Base-by-base conservation (phyloP, 176 grass and related monocot genomes). In the Oryza nivara region DNA sequence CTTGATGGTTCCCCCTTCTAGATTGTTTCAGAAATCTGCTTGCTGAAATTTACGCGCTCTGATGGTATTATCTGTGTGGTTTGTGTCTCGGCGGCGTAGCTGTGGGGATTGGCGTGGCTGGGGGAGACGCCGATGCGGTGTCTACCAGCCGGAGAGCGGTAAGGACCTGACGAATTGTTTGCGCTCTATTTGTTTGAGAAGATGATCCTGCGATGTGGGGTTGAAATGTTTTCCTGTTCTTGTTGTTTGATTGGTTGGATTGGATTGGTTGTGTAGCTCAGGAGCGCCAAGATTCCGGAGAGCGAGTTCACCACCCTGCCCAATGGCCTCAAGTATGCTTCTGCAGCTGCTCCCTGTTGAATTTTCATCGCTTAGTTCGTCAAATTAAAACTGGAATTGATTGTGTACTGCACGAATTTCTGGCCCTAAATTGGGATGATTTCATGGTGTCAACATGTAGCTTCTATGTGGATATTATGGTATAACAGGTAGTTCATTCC, bases 91-190 rank as follows among this genome's bases (percentile, higher is more conserved):
- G 20, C 26, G 20, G 20, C 41, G 70, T 76, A 90, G 87, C 75
- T 64, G 80, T 80, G 58, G 82, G 88, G 25, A 56, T 84, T 51
- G 65, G 74, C 68, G 65, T 78, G 64, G 73, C 67, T 66, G 68
- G 75, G 54, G 83, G 70, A 11, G 88, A 88, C 68, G 88, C 96
- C 73, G 73, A 77, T 26, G 91, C 96, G 70, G 96, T 89, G 79
- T 98, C 96, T 9, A 93, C 91, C 4, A 98, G 96, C 84, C 92
- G 96, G 88, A 88, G 96, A 92, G 96, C 93, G 74, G 96, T 98
- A 94, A 90, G 91, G 83, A 72, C 8, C 65, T 67, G 34, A 11
- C 19, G 4, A 36, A 44, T 41, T 41, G 46, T 84, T 65, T 4
- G 30, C 14, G 2, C 14, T 40, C 9, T 13, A 28, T 48, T 45